phyloP scores from a whole-genome alignment of 176 grass and related monocot genomes.

The Oryza glumipatula region DNA sequence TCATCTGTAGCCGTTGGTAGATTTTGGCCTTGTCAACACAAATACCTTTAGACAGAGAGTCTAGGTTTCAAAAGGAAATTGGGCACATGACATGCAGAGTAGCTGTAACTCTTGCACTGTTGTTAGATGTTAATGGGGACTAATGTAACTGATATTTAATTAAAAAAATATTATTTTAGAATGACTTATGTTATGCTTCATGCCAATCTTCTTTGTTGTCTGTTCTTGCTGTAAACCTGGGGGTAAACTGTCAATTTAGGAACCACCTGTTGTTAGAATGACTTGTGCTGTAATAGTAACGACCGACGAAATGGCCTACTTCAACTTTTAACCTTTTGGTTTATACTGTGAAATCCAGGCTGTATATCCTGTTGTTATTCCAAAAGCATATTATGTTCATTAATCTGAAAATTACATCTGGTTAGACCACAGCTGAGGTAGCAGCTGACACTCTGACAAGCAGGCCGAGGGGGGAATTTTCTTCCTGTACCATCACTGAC shows the following conservation, averaged over 20 bases:
- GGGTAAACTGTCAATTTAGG: background rate
- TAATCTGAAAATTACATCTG: too few relatives aligned
- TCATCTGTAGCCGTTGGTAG: slow-evolving; percentile 2
- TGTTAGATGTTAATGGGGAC: slow-evolving; percentile 4
- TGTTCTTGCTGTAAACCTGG: background rate
- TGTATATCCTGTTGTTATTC: background rate
- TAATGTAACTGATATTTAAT: slow-evolving; percentile 9
- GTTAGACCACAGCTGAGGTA: too few relatives aligned
- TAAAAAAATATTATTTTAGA: slow-evolving; percentile 1
- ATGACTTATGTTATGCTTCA: background rate
- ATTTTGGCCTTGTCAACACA: slow-evolving; percentile 21
- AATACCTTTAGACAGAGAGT: slow-evolving; percentile 26
- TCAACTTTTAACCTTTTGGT: background rate
- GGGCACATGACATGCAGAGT: slow-evolving; percentile 9
- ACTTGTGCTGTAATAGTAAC: background rate
- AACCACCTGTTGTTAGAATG: background rate
- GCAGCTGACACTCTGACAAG: too few relatives aligned
- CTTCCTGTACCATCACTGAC: too few relatives aligned
- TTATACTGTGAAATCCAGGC: background rate
- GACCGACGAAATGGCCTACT: background rate
- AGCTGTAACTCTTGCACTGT: slow-evolving; percentile 20
- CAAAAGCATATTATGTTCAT: background rate
- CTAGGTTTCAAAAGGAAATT: slow-evolving; percentile 24
- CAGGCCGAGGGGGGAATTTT: too few relatives aligned
- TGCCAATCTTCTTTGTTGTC: background rate